phyloP scores from a whole-genome alignment of 495 filamentous ascomycete species.

The Talaromyces stipitatus region DNA sequence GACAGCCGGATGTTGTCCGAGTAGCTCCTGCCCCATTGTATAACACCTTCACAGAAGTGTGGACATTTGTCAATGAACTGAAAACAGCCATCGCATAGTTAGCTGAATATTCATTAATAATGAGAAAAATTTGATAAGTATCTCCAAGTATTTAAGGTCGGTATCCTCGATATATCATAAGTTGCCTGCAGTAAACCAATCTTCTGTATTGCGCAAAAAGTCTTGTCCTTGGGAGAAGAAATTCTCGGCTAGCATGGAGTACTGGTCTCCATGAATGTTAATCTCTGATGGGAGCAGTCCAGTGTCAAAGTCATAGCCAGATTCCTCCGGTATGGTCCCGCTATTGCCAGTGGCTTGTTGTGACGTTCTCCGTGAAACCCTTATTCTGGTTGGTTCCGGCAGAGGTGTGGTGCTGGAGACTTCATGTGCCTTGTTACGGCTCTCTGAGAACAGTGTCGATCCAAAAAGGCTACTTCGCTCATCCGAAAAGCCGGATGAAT shows the following conservation, averaged over 20 bases:
- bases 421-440: constrained; percentile 19
- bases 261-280: constrained; percentile 34
- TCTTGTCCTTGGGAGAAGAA: constrained; percentile 42
- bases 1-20: constrained; percentile 86
- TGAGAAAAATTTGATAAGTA: too few species aligned
- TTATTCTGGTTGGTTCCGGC: constrained; percentile 35
- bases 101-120: neutral
- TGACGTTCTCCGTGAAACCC: neutral
- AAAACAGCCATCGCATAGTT: constrained; percentile 20
- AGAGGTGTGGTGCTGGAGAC: constrained; percentile 38
- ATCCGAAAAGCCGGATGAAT: constrained; percentile 35
- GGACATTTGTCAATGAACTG: constrained; percentile 57
- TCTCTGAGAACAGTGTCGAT: constrained; percentile 25
- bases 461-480: constrained; percentile 36
- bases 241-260: constrained; percentile 40
- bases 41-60: constrained; percentile 76
- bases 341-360: neutral
- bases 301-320: neutral
- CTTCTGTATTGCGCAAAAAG: constrained; percentile 30
- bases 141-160: too few species aligned
- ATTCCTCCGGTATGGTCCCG: neutral
- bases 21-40: constrained; percentile 90
- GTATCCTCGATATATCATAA: constrained; percentile 16
- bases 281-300: constrained; percentile 19
- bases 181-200: constrained; percentile 33